Conservation (phyloP, 805 yeast species). For the Priceomyces fermenticarens region DNA sequence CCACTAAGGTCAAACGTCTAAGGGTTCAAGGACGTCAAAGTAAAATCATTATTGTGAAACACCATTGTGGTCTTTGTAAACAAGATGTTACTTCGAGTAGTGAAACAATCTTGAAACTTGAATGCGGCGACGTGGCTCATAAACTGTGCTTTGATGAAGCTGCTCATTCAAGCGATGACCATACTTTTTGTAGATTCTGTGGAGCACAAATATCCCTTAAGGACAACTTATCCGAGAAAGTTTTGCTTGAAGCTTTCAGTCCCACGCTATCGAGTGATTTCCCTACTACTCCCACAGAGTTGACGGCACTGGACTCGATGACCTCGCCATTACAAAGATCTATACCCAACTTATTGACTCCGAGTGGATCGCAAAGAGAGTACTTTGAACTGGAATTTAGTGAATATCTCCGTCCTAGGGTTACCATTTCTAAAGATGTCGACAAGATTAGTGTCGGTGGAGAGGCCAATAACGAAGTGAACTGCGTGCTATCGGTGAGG, state of each 20-base stretch:
- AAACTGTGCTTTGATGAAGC: constrained; percentile 19
- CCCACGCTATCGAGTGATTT: constrained; percentile 3
- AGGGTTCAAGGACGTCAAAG: no score
- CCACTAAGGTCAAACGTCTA: no score
- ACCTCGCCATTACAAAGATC: neutral
- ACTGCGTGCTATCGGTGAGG: constrained; percentile 16
- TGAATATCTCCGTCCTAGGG: constrained; percentile 9
- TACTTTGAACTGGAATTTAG: constrained; percentile 2
- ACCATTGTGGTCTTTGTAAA: no score
- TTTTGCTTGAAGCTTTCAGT: constrained; percentile 8
- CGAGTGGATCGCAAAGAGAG: constrained; percentile 2
- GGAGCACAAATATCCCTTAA: no score
- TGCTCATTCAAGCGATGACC: constrained; percentile 9
- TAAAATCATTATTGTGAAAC: no score
- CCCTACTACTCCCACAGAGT: neutral
- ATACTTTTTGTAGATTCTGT: constrained; percentile 8
- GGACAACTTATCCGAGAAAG: no score
- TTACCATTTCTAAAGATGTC: constrained; percentile 5
- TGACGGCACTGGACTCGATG: neutral
- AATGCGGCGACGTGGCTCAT: constrained; percentile 25
- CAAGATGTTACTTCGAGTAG: constrained; percentile 10
- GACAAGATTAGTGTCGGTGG: constrained; percentile 4
- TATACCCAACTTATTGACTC: constrained; percentile 1
- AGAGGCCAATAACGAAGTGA: constrained; percentile 9
- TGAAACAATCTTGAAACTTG: constrained; percentile 14